Base-by-base conservation (phyloP, 2,329 filamentous ascomycete genomes). In the Claviceps digitariae region DNA sequence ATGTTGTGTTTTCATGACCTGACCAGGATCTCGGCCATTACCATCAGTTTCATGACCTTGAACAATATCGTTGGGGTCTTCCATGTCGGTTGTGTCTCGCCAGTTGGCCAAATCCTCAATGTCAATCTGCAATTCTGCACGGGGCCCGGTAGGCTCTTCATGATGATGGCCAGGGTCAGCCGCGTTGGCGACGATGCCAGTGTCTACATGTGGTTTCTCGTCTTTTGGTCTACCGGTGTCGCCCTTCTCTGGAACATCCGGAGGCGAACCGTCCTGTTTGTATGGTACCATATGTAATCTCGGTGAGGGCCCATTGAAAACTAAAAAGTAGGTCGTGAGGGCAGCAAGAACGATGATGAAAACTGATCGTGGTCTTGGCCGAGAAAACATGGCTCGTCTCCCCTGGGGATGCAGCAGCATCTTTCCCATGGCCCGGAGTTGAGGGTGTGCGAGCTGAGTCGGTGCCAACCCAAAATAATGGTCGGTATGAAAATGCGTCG, bases 301-400 rank as follows among this genome's bases (percentile, higher is more conserved):
- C 10, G 64, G 60, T 15, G 60, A 56, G 15, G 68, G 64, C 21
- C 63, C 64, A 55, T 67, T 69, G 53, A 74, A 67, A 21, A 74
- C 56, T 45, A 75, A 57, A 59, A 69, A 72, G 58, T 74, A 76
- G 36, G 72, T 65, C n/a, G 68, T 65, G 21, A 70, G 57, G 38
- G 68, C 60, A 31, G 69, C 69, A 23, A 74, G 54, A 34, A 64
- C 63, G 25, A 74, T 61, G 38, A 75, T 58, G 10, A 75, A 57
- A 31, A 76, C 57, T 41, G 69, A 65, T 60, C 67, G 72, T 52
- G 72, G 70, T 55, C 72, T 66, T 47, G 71, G 64, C 53, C 71
- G 63, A 57, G 64, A 59, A 54, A 63, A 57, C 51, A 65, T 57
- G 51, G 62, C 59, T 52, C 64, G 66, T 53, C 63, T 57, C 31